A percentile compares a stretch with the other conserved stretches of the same genome.
Conservation (phyloP, 2,329 filamentous ascomycete genomes). For the Colletotrichum somersetense region DNA sequence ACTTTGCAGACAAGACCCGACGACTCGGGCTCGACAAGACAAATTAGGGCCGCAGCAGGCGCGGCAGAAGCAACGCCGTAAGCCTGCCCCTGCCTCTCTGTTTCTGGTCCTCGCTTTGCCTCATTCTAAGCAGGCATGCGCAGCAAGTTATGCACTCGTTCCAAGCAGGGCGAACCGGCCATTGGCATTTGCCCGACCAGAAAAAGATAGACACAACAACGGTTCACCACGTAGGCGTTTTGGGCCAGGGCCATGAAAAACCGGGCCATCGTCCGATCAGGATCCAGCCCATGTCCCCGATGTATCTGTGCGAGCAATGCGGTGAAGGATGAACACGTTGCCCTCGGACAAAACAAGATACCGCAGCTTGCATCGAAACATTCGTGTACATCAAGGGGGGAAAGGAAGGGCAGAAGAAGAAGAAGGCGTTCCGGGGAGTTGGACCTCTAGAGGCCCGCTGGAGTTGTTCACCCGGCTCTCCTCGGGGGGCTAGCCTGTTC, state of each 20-base stretch:
- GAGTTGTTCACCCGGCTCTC: conserved; percentile 2
- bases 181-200: conserved; percentile 17
- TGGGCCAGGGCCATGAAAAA: conserved; percentile 28
- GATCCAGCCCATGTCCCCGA: conserved; percentile 23
- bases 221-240: conserved; percentile 31
- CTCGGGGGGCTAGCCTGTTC: conserved; percentile 25
- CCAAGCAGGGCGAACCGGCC: conserved; percentile 1
- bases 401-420: neutral
- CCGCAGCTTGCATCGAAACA: neutral
- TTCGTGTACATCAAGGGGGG: neutral
- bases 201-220: conserved; percentile 12
- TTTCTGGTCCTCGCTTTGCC: neutral
- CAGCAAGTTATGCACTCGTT: neutral
- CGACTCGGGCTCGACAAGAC: conserved; percentile 13
- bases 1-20: conserved; percentile 22
- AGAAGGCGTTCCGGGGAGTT: conserved; percentile 4
- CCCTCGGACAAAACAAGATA: conserved; percentile 8
- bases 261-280: conserved; percentile 31
- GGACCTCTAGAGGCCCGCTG: conserved; percentile 23
- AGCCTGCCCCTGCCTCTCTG: neutral
- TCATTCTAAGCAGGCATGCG: neutral
- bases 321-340: conserved; percentile 9
- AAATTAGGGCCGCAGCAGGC: neutral
- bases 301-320: conserved; percentile 17
- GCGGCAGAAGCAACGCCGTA: neutral